Evolutionary conservation across 2,329 filamentous ascomycete species (phyloP).

Genomic region (Cladosporium colombiae): DNA sequence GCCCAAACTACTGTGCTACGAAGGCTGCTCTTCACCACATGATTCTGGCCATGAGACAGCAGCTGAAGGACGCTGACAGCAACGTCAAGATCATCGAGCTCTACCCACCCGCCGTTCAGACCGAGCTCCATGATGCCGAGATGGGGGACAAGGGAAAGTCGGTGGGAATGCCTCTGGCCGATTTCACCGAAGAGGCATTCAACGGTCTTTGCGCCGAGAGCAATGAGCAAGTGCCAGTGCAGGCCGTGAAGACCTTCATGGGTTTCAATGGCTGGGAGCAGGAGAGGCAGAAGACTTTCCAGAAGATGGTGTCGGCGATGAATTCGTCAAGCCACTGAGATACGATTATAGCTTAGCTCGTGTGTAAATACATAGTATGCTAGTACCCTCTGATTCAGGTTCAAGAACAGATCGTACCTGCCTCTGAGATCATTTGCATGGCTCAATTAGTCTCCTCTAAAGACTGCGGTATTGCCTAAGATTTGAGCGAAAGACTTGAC

Average conservation of each 20-base stretch:
- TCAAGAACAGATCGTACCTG: too few relatives aligned
- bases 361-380: too few relatives aligned
- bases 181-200: slow-evolving; percentile 55
- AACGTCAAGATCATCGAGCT: slow-evolving; percentile 58
- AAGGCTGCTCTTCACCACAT: slow-evolving; percentile 59
- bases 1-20: slow-evolving; percentile 56
- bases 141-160: slow-evolving; percentile 44
- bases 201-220: slow-evolving; percentile 45
- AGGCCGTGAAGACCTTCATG: slow-evolving; percentile 46
- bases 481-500: too few relatives aligned
- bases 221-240: slow-evolving; percentile 55
- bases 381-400: too few relatives aligned
- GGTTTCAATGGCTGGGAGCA: slow-evolving; percentile 47
- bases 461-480: too few relatives aligned
- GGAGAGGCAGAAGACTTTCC: slow-evolving; percentile 48
- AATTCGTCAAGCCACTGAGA: slow-evolving; percentile 2
- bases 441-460: too few relatives aligned
- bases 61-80: slow-evolving; percentile 48
- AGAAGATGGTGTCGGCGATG: slow-evolving; percentile 30
- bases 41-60: slow-evolving; percentile 53
- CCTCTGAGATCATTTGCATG: too few relatives aligned
- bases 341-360: too few relatives aligned
- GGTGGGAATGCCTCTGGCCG: slow-evolving; percentile 57
- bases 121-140: slow-evolving; percentile 57
- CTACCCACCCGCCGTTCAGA: slow-evolving; percentile 58